Evolutionary conservation across 495 filamentous ascomycete species (phyloP).

Genomic region (Lentithecium fluviatile): DNA sequence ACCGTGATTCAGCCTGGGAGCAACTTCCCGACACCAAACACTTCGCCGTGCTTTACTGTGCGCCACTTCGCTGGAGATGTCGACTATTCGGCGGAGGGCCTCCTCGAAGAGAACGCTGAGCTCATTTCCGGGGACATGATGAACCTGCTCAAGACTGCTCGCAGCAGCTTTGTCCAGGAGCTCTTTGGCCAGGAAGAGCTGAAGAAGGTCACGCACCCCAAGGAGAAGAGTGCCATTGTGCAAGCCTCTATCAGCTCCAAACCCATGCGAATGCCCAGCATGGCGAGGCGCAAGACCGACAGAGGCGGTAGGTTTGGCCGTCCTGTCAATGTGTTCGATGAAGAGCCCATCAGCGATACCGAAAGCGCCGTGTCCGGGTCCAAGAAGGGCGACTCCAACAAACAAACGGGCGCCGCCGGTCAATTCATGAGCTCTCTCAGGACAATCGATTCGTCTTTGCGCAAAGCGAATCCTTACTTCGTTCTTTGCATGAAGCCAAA

Average conservation of each 20-base stretch:
- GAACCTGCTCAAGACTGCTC: constrained; percentile 86
- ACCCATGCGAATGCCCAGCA: constrained; percentile 85
- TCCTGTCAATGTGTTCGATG: constrained; percentile 33
- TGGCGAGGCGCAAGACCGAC: constrained; percentile 71
- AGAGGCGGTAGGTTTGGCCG: constrained; percentile 49
- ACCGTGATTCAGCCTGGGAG: constrained; percentile 70
- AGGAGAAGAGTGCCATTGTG: constrained; percentile 86
- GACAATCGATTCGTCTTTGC: constrained; percentile 80
- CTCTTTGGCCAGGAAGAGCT: constrained; percentile 92
- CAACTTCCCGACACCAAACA: constrained; percentile 78
- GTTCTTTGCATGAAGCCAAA: constrained; percentile 98
- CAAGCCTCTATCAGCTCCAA: constrained; percentile 95
- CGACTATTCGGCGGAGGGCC: constrained; percentile 82
- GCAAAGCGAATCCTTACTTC: constrained; percentile 86
- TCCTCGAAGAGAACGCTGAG: constrained; percentile 93
- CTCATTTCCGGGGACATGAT: constrained; percentile 93
- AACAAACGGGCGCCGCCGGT: constrained; percentile 80
- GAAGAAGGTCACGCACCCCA: constrained; percentile 84
- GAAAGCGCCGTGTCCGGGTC: constrained; percentile 42
- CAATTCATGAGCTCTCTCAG: constrained; percentile 90
- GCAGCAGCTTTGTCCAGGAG: constrained; percentile 81
- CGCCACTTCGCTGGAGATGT: constrained; percentile 95
- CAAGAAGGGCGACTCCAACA: constrained; percentile 10
- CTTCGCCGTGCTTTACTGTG: constrained; percentile 76
- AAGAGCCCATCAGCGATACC: constrained; percentile 56